A percentile compares a stretch with the other conserved stretches of the same genome.
phyloP scores from a whole-genome alignment of 2,329 filamentous ascomycete genomes.

The Bipolaris bicolor region DNA sequence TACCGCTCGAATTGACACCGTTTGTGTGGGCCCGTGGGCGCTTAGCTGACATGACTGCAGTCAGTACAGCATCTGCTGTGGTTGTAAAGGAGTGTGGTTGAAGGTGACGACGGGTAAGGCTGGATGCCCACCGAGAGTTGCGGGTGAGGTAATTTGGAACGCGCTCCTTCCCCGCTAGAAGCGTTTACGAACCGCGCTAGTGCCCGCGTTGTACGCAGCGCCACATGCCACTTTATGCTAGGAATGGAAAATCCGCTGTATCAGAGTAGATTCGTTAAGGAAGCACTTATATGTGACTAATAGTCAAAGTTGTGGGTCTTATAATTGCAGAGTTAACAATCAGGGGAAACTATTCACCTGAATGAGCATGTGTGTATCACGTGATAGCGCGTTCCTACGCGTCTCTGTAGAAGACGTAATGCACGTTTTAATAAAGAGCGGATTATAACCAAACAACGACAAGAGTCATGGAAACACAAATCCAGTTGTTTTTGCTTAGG shows the following conservation, averaged over 20 bases:
- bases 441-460: not conserved
- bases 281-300: not conserved
- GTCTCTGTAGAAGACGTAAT: not conserved
- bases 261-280: not conserved
- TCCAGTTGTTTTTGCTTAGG: not conserved
- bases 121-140: slow-evolving; percentile 5
- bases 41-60: slow-evolving; percentile 41
- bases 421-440: not conserved
- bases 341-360: not conserved
- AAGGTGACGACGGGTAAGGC: not conserved
- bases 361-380: slow-evolving; percentile 2
- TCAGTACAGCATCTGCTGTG: slow-evolving; percentile 25
- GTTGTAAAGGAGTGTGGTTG: not conserved
- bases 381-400: slow-evolving; percentile 23
- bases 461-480: not conserved
- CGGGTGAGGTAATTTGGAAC: slow-evolving; percentile 19
- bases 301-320: not conserved
- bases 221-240: not conserved
- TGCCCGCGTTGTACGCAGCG: not conserved
- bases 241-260: not conserved
- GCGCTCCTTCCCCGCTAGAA: slow-evolving; percentile 29
- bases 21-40: slow-evolving; percentile 37
- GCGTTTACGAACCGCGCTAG: slow-evolving; percentile 19
- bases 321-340: no score
- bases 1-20: slow-evolving; percentile 19